phyloP scores from a whole-genome alignment of 164 flowering plant genomes.

The Euptelea pleiosperma region DNA sequence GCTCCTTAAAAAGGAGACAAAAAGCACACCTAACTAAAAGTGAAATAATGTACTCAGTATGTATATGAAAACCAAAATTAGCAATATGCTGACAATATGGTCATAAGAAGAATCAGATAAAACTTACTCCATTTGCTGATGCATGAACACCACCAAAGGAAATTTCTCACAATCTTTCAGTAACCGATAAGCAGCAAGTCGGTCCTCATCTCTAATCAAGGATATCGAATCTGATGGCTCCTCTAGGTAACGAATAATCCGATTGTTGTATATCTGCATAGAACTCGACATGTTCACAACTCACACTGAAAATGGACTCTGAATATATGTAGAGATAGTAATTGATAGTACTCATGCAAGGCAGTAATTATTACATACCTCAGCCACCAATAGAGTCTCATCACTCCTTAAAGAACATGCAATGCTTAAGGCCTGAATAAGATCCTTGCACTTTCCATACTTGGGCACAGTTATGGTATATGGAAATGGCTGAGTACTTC shows the following conservation, averaged over 20 bases:
- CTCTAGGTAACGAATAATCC: constrained; percentile 77
- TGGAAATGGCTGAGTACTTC: constrained; percentile 42
- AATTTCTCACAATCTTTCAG: constrained; percentile 41
- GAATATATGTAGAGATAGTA: background rate
- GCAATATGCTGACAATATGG: constrained; percentile 1
- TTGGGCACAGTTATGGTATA: constrained; percentile 71
- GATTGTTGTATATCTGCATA: constrained; percentile 67
- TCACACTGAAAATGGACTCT: constrained; percentile 1
- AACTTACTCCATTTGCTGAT: constrained; percentile 75
- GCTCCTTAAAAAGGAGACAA: too few relatives aligned
- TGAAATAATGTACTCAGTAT: background rate
- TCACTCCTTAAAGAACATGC: constrained; percentile 62
- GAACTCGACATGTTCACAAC: background rate
- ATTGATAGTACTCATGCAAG: too few relatives aligned
- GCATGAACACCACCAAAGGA: constrained; percentile 68
- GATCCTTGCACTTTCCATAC: constrained; percentile 70
- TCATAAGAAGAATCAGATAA: constrained; percentile 10
- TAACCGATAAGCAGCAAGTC: constrained; percentile 77
- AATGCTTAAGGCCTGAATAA: constrained; percentile 53
- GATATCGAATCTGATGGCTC: constrained; percentile 81
- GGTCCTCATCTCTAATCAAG: constrained; percentile 87
- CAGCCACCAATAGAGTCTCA: constrained; percentile 74
- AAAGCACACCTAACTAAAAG: too few relatives aligned
- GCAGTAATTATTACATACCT: constrained; percentile 42
- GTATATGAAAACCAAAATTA: background rate